Evolutionary conservation across 1,139 yeast species (phyloP).

Genomic region (Zygotorulaspora mrakii): DNA sequence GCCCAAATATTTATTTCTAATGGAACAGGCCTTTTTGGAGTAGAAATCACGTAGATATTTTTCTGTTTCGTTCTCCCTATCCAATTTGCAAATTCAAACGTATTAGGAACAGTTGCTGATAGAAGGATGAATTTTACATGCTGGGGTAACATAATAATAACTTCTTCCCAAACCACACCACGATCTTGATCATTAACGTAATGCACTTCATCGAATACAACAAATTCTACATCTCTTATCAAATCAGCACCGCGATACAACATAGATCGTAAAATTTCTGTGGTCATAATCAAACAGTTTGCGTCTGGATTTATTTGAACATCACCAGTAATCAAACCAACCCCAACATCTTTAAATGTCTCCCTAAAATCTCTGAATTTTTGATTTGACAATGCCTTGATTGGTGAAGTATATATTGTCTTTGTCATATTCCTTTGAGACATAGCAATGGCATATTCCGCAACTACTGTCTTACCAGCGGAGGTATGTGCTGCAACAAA

Average conservation of each 20-base stretch:
- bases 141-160: constrained; percentile 92
- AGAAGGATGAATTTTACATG: constrained; percentile 84
- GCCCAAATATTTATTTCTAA: constrained; percentile 85
- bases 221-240: constrained; percentile 95
- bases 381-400: constrained; percentile 88
- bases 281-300: constrained; percentile 93
- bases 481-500: constrained; percentile 98
- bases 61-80: constrained; percentile 95
- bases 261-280: constrained; percentile 94
- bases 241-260: constrained; percentile 93
- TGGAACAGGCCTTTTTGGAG: constrained; percentile 95
- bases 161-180: constrained; percentile 99
- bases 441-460: constrained; percentile 93
- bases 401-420: constrained; percentile 89
- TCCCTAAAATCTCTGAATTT: constrained; percentile 88
- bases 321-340: constrained; percentile 96
- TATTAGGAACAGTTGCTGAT: constrained; percentile 96
- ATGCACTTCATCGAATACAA: constrained; percentile 95
- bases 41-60: constrained; percentile 91
- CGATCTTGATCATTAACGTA: constrained; percentile 94
- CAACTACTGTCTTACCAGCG: constrained; percentile 90
- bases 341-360: constrained; percentile 74
- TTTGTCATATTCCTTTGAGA: constrained; percentile 86
- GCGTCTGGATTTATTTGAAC: constrained; percentile 98
- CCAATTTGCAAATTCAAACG: constrained; percentile 98